A percentile compares a stretch with the other conserved stretches of the same genome.
These are phyloP conservation scores for Metroxylon sagu DNA, from an alignment of 176 grass and related monocot species.

Conservation along the genomic window DNA sequence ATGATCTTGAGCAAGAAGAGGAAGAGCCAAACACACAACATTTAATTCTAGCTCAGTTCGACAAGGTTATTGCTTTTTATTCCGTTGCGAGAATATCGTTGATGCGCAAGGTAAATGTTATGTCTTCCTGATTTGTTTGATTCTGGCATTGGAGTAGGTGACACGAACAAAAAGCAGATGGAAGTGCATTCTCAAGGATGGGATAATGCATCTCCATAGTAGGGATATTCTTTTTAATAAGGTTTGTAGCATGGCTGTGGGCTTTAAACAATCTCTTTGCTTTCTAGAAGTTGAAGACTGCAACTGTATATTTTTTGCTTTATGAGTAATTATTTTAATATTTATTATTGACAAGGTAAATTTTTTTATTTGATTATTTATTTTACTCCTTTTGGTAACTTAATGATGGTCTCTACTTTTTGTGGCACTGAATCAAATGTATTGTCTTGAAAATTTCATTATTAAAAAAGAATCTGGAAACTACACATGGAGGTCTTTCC, in stretches of 20 bases:
- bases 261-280: no score
- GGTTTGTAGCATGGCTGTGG: conserved; percentile 13
- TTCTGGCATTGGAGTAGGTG: conserved; percentile 30
- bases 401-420: no score
- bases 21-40: conserved; percentile 70
- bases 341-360: no score
- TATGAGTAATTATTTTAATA: no score
- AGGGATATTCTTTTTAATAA: conserved; percentile 80
- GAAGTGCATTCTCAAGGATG: conserved; percentile 79
- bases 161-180: conserved; percentile 75
- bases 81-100: neutral
- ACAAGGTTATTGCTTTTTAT: conserved; percentile 41
- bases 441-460: no score
- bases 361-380: no score
- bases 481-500: no score
- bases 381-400: no score
- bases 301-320: no score
- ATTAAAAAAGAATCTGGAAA: no score
- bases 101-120: neutral
- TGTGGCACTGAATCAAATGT: no score
- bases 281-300: no score
- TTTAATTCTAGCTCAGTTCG: conserved; percentile 69
- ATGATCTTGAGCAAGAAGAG: conserved; percentile 52
- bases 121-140: neutral
- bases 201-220: conserved; percentile 73